Evolutionary conservation across 2,329 filamentous ascomycete species (phyloP), one percentile per base, ranked within the genome.

Genomic region (Pseudopithomyces chartarum): DNA sequence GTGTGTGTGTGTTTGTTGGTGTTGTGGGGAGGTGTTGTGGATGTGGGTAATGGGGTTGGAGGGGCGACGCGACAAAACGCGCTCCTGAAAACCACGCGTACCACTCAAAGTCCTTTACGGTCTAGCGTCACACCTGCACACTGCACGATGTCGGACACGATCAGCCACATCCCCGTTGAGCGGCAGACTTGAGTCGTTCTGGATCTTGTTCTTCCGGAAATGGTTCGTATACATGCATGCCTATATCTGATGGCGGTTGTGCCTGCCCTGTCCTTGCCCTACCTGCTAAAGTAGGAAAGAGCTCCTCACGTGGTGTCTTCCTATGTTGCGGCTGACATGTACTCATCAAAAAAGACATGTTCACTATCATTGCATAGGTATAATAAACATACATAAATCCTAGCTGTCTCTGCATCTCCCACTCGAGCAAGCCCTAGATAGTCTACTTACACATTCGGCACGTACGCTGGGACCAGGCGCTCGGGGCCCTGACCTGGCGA

Each of bases 41-140:
- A 3, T 43, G 39, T 22, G 38, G n/a, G 26, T 49, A 29, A 15
- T 32, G 33, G 22, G 52, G 47, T 44, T 51, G 45, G 44, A 40
- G 38, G 45, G 45, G 45, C 52, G 44, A 54, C 44, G 50, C 48
- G 48, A 23, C 48, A 17, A 34, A 39, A 51, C 48, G 48, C 48
- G 48, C 48, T 51, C 47, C 34, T 50, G 47, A 51, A 51, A 43
- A 33, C 12, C 23, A 33, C 26, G 36, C 38, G 36, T 42, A 33
- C 23, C 38, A 51, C 13, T 51, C 42, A 32, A 12, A n/a, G n/a
- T 36, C n/a, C 1, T 11, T 22, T 51, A 42, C 6, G 26, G 48
- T 38, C n/a, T 51, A 51, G 48, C 26, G 48, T n/a, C 13, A 8
- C 17, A 10, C 8, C 12, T 34, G 10, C 43, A 15, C 15, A 11